Base-by-base conservation (phyloP, 2,329 filamentous ascomycete species). In the Plenodomus tracheiphilus region DNA sequence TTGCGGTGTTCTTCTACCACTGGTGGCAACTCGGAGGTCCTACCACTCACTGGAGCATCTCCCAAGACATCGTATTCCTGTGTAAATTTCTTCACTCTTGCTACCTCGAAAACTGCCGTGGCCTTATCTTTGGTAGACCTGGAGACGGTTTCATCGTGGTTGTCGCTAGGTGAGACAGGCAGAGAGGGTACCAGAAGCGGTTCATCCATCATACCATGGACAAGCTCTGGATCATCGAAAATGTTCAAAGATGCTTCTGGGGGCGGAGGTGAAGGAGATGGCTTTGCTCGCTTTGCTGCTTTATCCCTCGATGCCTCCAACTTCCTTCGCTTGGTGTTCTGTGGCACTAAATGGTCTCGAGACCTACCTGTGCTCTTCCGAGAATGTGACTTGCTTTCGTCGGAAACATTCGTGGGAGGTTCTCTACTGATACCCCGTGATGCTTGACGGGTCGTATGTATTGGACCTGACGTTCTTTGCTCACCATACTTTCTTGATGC, bases 121-220 rank as follows among this genome's bases (percentile, higher is more conserved):
- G 39, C 16, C 32, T 39, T 20, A n/a, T 36, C 25, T 11, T 44
- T 22, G 13, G 41, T 16, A 19, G 32, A 7, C 32, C 25, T 36
- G 41, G 20, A 15, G 15, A 8, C n/a, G 20, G 32, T 18, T 35
- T 17, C 17, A 16, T 0, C 11, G 25, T 16, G 8, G 34, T 10
- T 25, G 25, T 22, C 15, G 13, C 15, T 7, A 16, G 51, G 28
- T 10, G 37, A 43, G 18, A 47, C 41, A 8, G 62, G 50, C 7
- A 47, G 54, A 8, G 60, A 53, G 10, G 46, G 30, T 4, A 65
- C 42, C 2, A 59, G 21, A 4, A 72, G 44, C 34, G 59, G 59
- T 39, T 67, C 59, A 46, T 71, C 66, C 59, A 71, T 58, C 21
- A 66, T 35, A 3, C 65, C 59, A 51, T 66, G 59, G 3, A 66